Evolutionary conservation across 164 flowering plant genomes (phyloP).

Genomic region (Euptelea pleiosperma): DNA sequence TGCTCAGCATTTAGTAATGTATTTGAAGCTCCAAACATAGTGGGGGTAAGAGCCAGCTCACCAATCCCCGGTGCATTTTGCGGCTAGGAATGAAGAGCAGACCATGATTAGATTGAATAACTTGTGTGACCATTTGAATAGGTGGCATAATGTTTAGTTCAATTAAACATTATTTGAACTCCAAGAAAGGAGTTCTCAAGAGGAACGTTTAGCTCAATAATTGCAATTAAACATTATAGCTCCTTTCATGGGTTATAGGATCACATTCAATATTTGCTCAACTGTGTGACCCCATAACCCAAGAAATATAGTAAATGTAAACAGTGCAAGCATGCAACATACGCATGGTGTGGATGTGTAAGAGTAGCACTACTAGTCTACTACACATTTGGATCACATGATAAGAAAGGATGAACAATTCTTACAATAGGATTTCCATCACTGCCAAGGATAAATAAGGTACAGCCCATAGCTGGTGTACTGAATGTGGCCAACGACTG

Average conservation of each 20-base stretch:
- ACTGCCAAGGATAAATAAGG: slow-evolving; percentile 63
- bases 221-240: no score
- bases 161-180: no score
- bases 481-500: slow-evolving; percentile 93
- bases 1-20: slow-evolving; percentile 81
- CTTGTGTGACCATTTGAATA: slow-evolving; percentile 2
- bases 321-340: not conserved
- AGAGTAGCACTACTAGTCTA: no score
- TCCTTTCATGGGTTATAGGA: no score
- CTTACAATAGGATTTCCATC: slow-evolving; percentile 85
- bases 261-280: no score
- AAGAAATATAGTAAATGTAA: no score
- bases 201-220: no score
- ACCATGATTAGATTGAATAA: not conserved
- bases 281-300: no score
- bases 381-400: not conserved
- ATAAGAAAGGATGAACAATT: slow-evolving; percentile 5
- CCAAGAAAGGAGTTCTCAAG: no score
- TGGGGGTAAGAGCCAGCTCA: slow-evolving; percentile 83
- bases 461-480: slow-evolving; percentile 91
- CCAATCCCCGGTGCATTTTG: slow-evolving; percentile 60
- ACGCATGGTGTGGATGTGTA: not conserved
- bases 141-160: no score
- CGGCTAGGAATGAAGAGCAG: slow-evolving; percentile 39
- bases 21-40: slow-evolving; percentile 82